Conservation (phyloP, 192 early-diverging fungal genomes). For the Gamsiella multidivaricata region DNA sequence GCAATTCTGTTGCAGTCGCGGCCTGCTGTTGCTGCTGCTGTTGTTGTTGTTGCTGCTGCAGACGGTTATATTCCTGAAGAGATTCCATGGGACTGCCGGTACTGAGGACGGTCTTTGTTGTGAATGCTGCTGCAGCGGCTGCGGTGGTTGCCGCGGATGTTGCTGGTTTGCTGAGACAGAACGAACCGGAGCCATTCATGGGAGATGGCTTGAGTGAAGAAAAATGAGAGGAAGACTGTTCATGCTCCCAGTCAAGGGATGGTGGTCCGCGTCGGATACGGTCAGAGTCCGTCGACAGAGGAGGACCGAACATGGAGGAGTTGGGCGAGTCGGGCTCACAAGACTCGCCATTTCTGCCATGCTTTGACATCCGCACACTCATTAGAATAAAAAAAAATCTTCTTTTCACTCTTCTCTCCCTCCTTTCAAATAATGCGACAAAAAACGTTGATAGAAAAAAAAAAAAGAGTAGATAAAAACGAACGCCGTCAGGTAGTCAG, state of each 20-base stretch:
- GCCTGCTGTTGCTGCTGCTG: slow-evolving; percentile 18
- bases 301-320: slow-evolving; percentile 27
- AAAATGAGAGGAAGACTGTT: background rate
- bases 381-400: too few relatives aligned
- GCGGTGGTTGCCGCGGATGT: background rate
- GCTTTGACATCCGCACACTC: slow-evolving; percentile 28
- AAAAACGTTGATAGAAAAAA: background rate
- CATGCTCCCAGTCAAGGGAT: slow-evolving; percentile 17
- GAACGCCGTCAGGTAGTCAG: too few relatives aligned
- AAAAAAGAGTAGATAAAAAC: background rate
- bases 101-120: slow-evolving; percentile 20
- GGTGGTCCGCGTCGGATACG: slow-evolving; percentile 1
- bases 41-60: slow-evolving; percentile 19
- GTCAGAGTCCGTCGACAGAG: slow-evolving; percentile 14
- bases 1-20: slow-evolving; percentile 21
- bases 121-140: too few relatives aligned
- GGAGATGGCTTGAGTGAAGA: background rate
- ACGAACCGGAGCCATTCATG: background rate
- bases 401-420: background rate
- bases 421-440: background rate
- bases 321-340: slow-evolving; percentile 15
- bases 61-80: slow-evolving; percentile 8
- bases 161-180: background rate
- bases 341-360: slow-evolving; percentile 9
- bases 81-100: slow-evolving; percentile 28